Conservation (phyloP, 192 early-diverging fungal species). For the Coemansia sp. region DNA sequence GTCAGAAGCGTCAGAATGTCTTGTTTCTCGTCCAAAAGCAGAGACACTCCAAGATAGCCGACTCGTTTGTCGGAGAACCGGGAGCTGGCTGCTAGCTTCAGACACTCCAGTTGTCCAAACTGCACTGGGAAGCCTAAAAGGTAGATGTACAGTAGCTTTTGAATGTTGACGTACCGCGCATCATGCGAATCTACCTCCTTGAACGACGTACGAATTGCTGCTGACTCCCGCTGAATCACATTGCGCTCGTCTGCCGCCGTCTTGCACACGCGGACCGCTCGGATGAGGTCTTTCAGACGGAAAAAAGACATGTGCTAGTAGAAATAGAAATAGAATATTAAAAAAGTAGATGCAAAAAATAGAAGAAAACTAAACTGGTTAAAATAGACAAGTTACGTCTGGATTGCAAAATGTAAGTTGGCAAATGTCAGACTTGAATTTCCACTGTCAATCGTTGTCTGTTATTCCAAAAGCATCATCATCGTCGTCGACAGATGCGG, state of each 20-base stretch:
- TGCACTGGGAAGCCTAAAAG: slow-evolving; percentile 99
- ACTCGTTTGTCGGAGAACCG: slow-evolving; percentile 95
- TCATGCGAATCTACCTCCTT: slow-evolving; percentile 90
- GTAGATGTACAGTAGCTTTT: slow-evolving; percentile 97
- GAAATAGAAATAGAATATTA: background rate
- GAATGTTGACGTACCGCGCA: slow-evolving; percentile 88
- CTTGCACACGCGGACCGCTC: slow-evolving; percentile 94
- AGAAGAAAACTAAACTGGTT: background rate
- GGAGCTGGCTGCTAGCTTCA: slow-evolving; percentile 93
- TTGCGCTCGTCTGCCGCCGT: slow-evolving; percentile 98
- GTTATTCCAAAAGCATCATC: no score
- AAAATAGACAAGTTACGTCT: no score
- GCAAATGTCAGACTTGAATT: no score
- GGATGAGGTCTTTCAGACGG: slow-evolving; percentile 84
- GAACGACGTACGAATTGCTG: slow-evolving; percentile 94
- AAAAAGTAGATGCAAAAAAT: background rate
- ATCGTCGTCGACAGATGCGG: no score
- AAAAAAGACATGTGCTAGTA: slow-evolving; percentile 51
- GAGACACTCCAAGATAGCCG: slow-evolving; percentile 97
- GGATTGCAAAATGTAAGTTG: no score
- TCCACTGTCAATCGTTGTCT: no score
- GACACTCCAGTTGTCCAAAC: slow-evolving; percentile 99
- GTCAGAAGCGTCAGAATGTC: slow-evolving; percentile 96
- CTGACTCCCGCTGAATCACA: slow-evolving; percentile 95
- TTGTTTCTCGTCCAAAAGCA: slow-evolving; percentile 97